Conservation (phyloP, 139 green algal genomes). For the Yamagishiella unicocca region DNA sequence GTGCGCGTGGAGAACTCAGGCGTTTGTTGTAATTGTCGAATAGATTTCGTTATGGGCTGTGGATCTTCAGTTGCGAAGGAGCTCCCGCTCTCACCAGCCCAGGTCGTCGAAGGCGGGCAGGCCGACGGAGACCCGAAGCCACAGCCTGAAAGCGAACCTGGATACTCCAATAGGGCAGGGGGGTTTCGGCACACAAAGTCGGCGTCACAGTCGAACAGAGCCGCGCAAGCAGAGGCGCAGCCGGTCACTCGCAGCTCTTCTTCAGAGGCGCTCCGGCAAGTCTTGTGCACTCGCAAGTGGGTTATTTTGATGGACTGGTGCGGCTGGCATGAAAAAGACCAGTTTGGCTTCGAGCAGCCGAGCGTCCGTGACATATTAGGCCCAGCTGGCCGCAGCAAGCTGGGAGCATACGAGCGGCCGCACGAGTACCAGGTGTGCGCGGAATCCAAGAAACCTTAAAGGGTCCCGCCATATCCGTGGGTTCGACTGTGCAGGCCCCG, state of each 20-base stretch:
- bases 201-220: background rate
- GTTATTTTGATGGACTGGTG: constrained; percentile 28
- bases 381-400: background rate
- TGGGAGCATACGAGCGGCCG: background rate
- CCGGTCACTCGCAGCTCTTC: too few species aligned
- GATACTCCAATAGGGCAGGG: background rate
- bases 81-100: too few species aligned
- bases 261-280: background rate
- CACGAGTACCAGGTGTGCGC: constrained; percentile 44
- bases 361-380: background rate
- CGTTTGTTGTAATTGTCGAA: too few species aligned
- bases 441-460: too few species aligned
- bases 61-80: background rate
- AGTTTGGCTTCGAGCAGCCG: constrained; percentile 36
- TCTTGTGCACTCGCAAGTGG: constrained; percentile 16
- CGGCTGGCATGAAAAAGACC: constrained; percentile 9
- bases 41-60: too few species aligned
- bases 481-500: too few species aligned
- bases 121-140: background rate
- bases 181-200: background rate
- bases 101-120: background rate
- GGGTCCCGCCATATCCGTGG: too few species aligned
- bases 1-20: too few species aligned
- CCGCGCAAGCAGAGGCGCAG: too few species aligned
- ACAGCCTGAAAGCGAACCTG: background rate